These are phyloP conservation scores for Pichia cactophila DNA, from an alignment of 1,139 yeast species.

Conservation along the genomic window DNA sequence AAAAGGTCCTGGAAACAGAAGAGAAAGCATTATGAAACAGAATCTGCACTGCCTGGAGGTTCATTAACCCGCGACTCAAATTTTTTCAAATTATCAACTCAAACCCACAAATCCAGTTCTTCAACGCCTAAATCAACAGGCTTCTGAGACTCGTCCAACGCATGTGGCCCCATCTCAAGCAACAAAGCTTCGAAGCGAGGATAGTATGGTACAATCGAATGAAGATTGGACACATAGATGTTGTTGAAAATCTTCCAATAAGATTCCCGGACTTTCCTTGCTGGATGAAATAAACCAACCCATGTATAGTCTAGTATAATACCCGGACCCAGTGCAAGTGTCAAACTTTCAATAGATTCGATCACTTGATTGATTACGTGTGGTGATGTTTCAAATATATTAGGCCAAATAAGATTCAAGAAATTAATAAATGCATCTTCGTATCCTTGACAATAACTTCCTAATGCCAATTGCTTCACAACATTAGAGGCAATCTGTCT, in stretches of 20 bases:
- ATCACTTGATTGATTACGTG: slow-evolving; percentile 81
- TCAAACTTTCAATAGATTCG: slow-evolving; percentile 72
- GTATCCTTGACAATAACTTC: slow-evolving; percentile 66
- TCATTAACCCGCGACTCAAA: neutral
- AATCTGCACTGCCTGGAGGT: neutral
- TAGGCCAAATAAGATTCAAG: slow-evolving; percentile 71
- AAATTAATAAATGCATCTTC: slow-evolving; percentile 74
- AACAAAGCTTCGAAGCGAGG: slow-evolving; percentile 45
- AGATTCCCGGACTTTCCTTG: slow-evolving; percentile 73
- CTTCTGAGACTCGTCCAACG: slow-evolving; percentile 3
- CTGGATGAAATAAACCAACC: slow-evolving; percentile 92
- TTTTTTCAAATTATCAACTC: neutral
- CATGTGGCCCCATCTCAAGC: slow-evolving; percentile 11
- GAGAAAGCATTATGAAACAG: neutral
- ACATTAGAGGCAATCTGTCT: slow-evolving; percentile 94
- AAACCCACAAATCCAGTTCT: slow-evolving; percentile 27
- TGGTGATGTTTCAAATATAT: slow-evolving; percentile 87
- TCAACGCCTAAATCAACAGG: slow-evolving; percentile 20
- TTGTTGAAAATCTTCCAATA: slow-evolving; percentile 82
- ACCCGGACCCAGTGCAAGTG: slow-evolving; percentile 73
- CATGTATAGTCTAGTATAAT: slow-evolving; percentile 66
- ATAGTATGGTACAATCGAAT: slow-evolving; percentile 74
- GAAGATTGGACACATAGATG: slow-evolving; percentile 68
- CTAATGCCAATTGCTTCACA: slow-evolving; percentile 72
- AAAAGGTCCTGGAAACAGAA: neutral